Conservation (phyloP, 495 filamentous ascomycete genomes). For the Talaromyces adpressus region DNA sequence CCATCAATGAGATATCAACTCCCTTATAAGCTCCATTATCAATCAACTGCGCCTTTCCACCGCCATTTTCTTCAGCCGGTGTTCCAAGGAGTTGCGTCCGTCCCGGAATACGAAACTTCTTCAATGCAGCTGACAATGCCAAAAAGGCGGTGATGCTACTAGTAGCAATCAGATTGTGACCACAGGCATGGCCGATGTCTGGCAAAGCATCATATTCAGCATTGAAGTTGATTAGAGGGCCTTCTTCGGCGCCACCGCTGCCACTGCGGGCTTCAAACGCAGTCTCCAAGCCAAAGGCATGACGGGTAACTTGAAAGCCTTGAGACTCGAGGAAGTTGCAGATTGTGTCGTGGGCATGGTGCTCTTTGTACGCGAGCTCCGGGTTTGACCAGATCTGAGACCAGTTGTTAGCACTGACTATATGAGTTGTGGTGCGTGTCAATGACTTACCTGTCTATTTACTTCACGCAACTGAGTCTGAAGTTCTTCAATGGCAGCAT, state of each 20-base stretch:
- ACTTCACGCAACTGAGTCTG: slow-evolving; percentile 22
- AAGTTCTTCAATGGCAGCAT: slow-evolving; percentile 18
- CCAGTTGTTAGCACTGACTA: neutral
- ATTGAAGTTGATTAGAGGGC: slow-evolving; percentile 38
- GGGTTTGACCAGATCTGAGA: slow-evolving; percentile 52
- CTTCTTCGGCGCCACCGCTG: neutral
- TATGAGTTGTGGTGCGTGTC: neutral
- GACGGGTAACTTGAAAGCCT: slow-evolving; percentile 50
- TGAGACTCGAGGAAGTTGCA: slow-evolving; percentile 46
- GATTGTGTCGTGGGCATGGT: slow-evolving; percentile 50
- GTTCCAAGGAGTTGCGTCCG: slow-evolving; percentile 60
- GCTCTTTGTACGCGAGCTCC: slow-evolving; percentile 51
- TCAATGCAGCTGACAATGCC: slow-evolving; percentile 45
- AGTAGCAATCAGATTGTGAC: slow-evolving; percentile 64
- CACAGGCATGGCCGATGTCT: slow-evolving; percentile 58
- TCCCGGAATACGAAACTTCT: slow-evolving; percentile 40
- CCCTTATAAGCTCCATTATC: slow-evolving; percentile 55
- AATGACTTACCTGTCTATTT: slow-evolving; percentile 16
- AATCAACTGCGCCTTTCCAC: slow-evolving; percentile 61
- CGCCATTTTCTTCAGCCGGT: slow-evolving; percentile 64
- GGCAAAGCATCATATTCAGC: slow-evolving; percentile 51
- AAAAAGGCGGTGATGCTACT: slow-evolving; percentile 53
- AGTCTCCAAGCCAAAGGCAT: slow-evolving; percentile 37
- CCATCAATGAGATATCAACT: slow-evolving; percentile 59
- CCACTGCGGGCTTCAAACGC: slow-evolving; percentile 32